Conservation (phyloP, 495 filamentous ascomycete species). For the Chlorociboria aeruginascens region DNA sequence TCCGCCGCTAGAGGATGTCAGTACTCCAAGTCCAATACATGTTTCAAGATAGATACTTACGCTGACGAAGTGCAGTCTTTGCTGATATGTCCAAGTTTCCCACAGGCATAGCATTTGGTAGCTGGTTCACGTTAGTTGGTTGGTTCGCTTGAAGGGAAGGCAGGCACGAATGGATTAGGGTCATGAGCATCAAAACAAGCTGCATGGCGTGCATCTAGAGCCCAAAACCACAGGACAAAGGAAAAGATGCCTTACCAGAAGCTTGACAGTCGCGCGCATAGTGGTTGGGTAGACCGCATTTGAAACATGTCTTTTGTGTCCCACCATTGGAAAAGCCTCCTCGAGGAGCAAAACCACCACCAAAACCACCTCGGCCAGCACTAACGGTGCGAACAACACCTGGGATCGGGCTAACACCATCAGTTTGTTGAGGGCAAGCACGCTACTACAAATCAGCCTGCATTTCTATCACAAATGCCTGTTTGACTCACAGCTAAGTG, state of each 20-base stretch:
- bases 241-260: too few relatives aligned
- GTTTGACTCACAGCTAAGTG: slow-evolving; percentile 52
- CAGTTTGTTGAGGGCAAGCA: slow-evolving; percentile 64
- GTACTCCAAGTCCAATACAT: not conserved
- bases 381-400: slow-evolving; percentile 53
- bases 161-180: too few relatives aligned
- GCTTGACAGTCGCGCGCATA: slow-evolving; percentile 81
- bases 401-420: slow-evolving; percentile 31
- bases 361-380: slow-evolving; percentile 56
- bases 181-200: too few relatives aligned
- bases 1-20: slow-evolving; percentile 86
- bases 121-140: slow-evolving; percentile 26
- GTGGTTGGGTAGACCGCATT: slow-evolving; percentile 98
- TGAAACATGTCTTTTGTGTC: slow-evolving; percentile 93
- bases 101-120: slow-evolving; percentile 99
- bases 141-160: too few relatives aligned
- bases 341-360: slow-evolving; percentile 49
- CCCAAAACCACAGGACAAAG: too few relatives aligned
- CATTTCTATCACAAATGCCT: not conserved
- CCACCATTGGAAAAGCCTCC: slow-evolving; percentile 56
- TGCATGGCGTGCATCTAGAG: too few relatives aligned
- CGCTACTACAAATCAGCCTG: slow-evolving; percentile 38
- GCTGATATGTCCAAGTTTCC: slow-evolving; percentile 96
- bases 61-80: not conserved
- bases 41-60: not conserved